Conservation (phyloP, 148 eudicot species). For the Camellia japonica region DNA sequence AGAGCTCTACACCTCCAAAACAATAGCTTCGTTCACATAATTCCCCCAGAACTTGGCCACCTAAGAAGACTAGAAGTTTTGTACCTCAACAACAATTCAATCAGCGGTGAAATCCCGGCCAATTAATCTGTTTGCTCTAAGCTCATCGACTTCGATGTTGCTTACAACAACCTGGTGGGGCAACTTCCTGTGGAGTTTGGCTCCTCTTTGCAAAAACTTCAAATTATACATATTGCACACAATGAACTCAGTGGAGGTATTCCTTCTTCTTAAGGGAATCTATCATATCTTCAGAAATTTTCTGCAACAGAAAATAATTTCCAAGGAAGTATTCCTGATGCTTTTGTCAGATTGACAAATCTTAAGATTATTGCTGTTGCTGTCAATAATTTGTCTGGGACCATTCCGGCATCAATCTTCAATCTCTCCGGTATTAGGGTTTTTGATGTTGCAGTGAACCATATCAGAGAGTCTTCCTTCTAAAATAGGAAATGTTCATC, state of each 20-base stretch:
- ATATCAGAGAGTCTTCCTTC: not conserved
- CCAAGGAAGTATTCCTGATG: not conserved
- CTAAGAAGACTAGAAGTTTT: not conserved
- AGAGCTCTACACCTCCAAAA: not conserved
- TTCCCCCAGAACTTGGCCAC: constrained; percentile 4
- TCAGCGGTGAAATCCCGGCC: not conserved
- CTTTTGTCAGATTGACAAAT: too few species aligned
- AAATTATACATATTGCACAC: not conserved
- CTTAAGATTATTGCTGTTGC: not conserved
- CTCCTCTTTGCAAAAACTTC: constrained; percentile 16
- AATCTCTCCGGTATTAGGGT: not conserved
- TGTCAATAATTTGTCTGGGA: not conserved
- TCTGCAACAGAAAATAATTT: not conserved
- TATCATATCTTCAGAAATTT: not conserved
- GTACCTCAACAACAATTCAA: not conserved
- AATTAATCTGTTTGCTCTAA: constrained; percentile 5
- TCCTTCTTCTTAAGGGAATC: not conserved
- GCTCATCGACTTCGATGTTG: not conserved
- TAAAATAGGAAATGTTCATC: not conserved
- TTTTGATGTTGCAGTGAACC: not conserved
- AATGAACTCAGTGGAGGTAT: not conserved
- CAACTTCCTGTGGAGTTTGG: constrained; percentile 8
- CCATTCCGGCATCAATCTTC: not conserved
- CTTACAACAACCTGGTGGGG: too few species aligned
- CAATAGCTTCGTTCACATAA: not conserved